A percentile compares a stretch with the other conserved stretches of the same genome.
Conservation (phyloP, 805 yeast genomes). For the Kuraishia borneana region DNA sequence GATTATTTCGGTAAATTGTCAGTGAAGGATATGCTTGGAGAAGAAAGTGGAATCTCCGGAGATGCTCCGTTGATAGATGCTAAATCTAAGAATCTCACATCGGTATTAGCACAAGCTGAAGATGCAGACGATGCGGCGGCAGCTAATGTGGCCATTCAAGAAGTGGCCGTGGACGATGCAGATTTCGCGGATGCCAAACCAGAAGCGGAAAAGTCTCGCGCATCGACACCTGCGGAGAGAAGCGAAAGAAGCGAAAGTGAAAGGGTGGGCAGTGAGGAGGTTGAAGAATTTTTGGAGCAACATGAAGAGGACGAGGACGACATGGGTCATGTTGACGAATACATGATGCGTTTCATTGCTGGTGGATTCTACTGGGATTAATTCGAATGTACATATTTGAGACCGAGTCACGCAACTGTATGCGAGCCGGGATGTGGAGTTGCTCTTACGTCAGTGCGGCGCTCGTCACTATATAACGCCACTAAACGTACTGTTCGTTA, state of each 20-base stretch:
- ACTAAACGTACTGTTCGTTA: background rate
- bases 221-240: background rate
- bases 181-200: slow-evolving; percentile 40
- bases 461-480: background rate
- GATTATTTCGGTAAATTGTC: slow-evolving; percentile 87
- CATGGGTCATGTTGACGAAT: slow-evolving; percentile 85
- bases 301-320: slow-evolving; percentile 46
- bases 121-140: slow-evolving; percentile 89
- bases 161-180: slow-evolving; percentile 71
- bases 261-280: slow-evolving; percentile 6
- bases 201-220: background rate
- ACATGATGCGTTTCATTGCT: slow-evolving; percentile 87
- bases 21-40: slow-evolving; percentile 75
- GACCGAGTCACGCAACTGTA: too few species aligned
- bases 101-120: slow-evolving; percentile 78
- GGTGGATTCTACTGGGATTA: slow-evolving; percentile 57
- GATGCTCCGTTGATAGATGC: slow-evolving; percentile 25
- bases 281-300: slow-evolving; percentile 13
- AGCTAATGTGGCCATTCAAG: slow-evolving; percentile 80
- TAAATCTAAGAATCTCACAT: slow-evolving; percentile 24
- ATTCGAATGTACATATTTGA: background rate
- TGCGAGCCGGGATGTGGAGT: too few species aligned
- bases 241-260: slow-evolving; percentile 1
- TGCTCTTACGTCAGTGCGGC: background rate
- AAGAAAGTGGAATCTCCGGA: slow-evolving; percentile 20